Evolutionary conservation across 1,284 basidiomycete species (phyloP).

Genomic region (Fistulinella cinereoalba): DNA sequence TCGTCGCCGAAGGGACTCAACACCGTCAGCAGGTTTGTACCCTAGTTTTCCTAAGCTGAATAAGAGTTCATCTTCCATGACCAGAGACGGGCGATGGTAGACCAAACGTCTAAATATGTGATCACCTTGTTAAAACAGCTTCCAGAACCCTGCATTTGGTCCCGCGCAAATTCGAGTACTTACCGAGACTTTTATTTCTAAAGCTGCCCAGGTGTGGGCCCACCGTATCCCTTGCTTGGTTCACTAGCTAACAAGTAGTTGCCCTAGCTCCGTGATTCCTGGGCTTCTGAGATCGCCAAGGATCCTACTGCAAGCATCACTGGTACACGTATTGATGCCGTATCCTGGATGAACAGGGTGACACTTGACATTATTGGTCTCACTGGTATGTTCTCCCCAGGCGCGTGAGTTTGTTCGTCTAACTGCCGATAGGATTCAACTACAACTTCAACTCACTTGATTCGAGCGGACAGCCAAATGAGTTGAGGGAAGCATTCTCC

Average conservation of each 20-base stretch:
- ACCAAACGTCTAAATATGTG: neutral
- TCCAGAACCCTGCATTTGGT: neutral
- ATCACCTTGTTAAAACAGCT: no score
- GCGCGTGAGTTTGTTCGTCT: neutral
- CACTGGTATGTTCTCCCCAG: conserved; percentile 49
- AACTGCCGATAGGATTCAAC: conserved; percentile 49
- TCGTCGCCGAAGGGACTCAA: conserved; percentile 19
- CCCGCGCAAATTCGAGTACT: neutral
- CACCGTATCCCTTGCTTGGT: neutral
- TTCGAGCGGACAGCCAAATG: neutral
- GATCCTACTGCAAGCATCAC: conserved; percentile 14
- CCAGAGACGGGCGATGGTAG: conserved; percentile 15
- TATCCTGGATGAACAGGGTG: conserved; percentile 52
- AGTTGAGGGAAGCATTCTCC: neutral
- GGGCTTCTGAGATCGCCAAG: conserved; percentile 34
- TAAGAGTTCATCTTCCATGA: conserved; percentile 1
- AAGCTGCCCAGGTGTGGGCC: conserved; percentile 43
- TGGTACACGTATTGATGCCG: conserved; percentile 41
- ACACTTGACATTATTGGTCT: conserved; percentile 71
- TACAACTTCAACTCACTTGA: neutral
- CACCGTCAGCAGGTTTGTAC: conserved; percentile 27
- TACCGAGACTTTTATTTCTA: conserved; percentile 49
- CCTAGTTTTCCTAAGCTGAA: neutral
- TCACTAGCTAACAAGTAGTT: neutral
- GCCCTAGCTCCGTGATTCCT: conserved; percentile 46